Base-by-base conservation (phyloP, 2,329 filamentous ascomycete species). In the Fusarium nurragi region DNA sequence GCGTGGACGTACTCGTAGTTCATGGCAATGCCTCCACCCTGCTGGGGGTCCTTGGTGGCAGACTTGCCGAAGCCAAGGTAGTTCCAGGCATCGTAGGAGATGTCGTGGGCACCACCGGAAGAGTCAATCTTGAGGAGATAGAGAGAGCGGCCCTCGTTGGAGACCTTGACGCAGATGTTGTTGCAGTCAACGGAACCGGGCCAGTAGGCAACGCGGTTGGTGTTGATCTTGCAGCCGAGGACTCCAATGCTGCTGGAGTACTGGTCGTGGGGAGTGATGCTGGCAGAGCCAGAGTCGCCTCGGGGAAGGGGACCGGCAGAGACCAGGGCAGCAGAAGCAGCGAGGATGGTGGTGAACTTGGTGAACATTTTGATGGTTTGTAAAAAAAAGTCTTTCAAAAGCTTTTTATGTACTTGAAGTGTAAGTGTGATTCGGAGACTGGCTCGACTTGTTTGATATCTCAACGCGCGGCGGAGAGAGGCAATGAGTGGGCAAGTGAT, bases 51-150 rank as follows among this genome's bases (percentile, higher is more conserved):
- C 14, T 78, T 72, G 9, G 74, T 77, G 37, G 85, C 86, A 13
- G 79, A 77, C 60, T 79, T 69, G 64, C 85, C 85, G 30, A 79
- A 83, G 67, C 75, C 74, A 37, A 88, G 83, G 69, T 83, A 83
- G 78, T 86, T 86, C 84, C 84, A 88, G 46, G 85, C 85, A 63
- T 88, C 85, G 77, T 88, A 88, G 55, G 78, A 82, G 76, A 88
- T 82, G 74, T 88, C 86, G 73, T 85, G 73, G 49, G 85, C 85
- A 45, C 84, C 85, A 37, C 77, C 79, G 1, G 85, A 87, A 48
- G 78, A 74, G 77, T 88, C 86, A 63, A 88, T 77, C 72, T 81
- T 81, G 60, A 88, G 81, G 51, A 92, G 84, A 67, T 86, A 80
- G 54, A 89, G 74, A 36, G 75, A 78, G 59, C 83, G 82, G 54